Base-by-base conservation (phyloP, 306 rosid species). In the Cucurbita ficifolia region DNA sequence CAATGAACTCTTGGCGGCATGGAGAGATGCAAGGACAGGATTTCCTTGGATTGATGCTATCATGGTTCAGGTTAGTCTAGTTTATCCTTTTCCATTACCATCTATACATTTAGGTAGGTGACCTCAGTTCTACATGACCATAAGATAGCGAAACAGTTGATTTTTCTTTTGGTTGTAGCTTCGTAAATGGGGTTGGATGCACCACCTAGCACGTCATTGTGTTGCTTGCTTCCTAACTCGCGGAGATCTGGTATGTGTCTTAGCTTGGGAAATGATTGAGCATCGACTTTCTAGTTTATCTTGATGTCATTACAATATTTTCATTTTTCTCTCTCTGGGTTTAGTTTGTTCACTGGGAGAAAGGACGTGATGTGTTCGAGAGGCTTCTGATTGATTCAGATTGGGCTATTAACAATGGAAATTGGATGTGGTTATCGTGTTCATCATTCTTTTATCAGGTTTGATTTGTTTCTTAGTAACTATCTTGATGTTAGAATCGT, bases 31-130 rank as follows among this genome's bases (percentile, higher is more conserved):
- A 73, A 84, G 88, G 83, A 93, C 98, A 12, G 98, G 97, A 46
- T 93, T 83, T 85, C 98, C 98, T 55, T 93, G 98, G 98, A 93
- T 93, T 53, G 98, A 93, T 81, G 96, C 98, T 70, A 87, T 87
- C 76, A 88, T 93, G 98, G 81, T 82, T 40, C 97, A 93, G 98
- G 98, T 93, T 70, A 70, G 70, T 43, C 73, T 77, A 53, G 74
- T 67, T 74, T 65, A 75, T 72, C 61, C 76, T 58, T 22, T 68
- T 3, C 3, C 56, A 68, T 12, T 21, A 68, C 73, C 1, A 5
- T 43, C 39, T 43, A 45, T 21, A 68, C 14, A 18, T 68, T 22
- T 68, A 68, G 73, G 45, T 58, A 46, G 14, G 43, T 36, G 74
- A 36, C 22, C 42, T 22, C 17, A 6, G 17, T 29, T 42, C 45